Conservation (phyloP, 2,329 filamentous ascomycete genomes). For the Bipolaris sorokiniana region DNA sequence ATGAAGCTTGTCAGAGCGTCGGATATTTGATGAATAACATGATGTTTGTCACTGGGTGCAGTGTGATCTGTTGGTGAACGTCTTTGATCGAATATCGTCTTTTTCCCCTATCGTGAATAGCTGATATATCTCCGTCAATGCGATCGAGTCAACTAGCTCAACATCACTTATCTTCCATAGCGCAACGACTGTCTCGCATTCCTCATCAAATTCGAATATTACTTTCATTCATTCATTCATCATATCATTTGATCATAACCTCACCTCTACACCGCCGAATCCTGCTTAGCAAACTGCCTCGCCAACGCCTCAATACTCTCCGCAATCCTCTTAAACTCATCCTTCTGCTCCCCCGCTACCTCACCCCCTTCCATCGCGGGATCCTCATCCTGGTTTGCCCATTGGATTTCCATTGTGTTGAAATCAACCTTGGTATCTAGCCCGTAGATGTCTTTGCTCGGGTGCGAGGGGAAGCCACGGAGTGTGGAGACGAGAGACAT, state of each 20-base stretch:
- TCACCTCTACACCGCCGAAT: slow-evolving; percentile 39
- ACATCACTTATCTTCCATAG: not conserved
- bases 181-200: too few species aligned
- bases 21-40: not conserved
- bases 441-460: slow-evolving; percentile 50
- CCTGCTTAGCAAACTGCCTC: slow-evolving; percentile 51
- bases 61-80: not conserved
- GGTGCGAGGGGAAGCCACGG: slow-evolving; percentile 50
- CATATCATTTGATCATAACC: not conserved
- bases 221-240: not conserved
- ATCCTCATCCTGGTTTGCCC: slow-evolving; percentile 50
- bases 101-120: too few species aligned
- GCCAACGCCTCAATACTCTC: slow-evolving; percentile 52
- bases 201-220: not conserved
- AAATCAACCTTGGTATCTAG: slow-evolving; percentile 49
- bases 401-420: slow-evolving; percentile 53
- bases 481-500: slow-evolving; percentile 47
- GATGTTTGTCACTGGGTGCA: too few species aligned
- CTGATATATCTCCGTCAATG: too few species aligned
- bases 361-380: slow-evolving; percentile 40
- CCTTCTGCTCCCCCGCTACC: slow-evolving; percentile 50
- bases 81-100: too few species aligned
- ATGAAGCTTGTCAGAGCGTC: not conserved
- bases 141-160: too few species aligned
- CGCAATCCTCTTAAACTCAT: slow-evolving; percentile 52